A percentile compares a stretch with the other conserved stretches of the same genome.
These are phyloP conservation scores for Paraphoma chrysanthemicola DNA, from an alignment of 2,329 filamentous ascomycete species.

Conservation along the genomic window DNA sequence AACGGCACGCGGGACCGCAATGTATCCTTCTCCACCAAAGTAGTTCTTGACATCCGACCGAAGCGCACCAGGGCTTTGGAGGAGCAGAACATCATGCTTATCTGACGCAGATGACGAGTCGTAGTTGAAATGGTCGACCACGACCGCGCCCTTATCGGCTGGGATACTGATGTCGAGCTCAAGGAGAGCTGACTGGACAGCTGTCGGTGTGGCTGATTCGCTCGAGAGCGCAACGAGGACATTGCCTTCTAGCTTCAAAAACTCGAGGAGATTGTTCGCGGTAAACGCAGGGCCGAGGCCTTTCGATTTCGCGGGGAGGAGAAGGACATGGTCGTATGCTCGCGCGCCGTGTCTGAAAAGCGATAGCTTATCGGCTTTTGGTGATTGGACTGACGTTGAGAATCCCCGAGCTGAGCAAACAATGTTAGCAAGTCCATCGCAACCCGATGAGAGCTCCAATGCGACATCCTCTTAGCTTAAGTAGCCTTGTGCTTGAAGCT, in stretches of 20 bases:
- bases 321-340: constrained; percentile 87
- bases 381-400: constrained; percentile 77
- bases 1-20: constrained; percentile 83
- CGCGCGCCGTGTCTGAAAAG: constrained; percentile 88
- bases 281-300: constrained; percentile 89
- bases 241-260: constrained; percentile 91
- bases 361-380: constrained; percentile 61
- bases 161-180: constrained; percentile 92
- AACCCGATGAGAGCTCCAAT: constrained; percentile 5
- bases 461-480: constrained; percentile 18
- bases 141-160: constrained; percentile 79
- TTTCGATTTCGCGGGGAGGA: constrained; percentile 91
- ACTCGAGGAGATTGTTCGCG: constrained; percentile 85
- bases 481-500: constrained; percentile 4
- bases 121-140: constrained; percentile 97
- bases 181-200: constrained; percentile 78
- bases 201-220: constrained; percentile 70
- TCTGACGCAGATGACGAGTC: constrained; percentile 78
- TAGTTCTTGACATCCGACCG: constrained; percentile 76
- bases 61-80: constrained; percentile 71
- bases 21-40: constrained; percentile 72
- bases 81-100: constrained; percentile 84
- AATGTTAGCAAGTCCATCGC: constrained; percentile 10
- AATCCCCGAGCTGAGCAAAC: constrained; percentile 75
- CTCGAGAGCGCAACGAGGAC: constrained; percentile 85